Percentiles rank a stretch among this genome's conserved stretches.
Evolutionary conservation across 2,329 filamentous ascomycete genomes (phyloP).

Genomic region (Periconia sp.): DNA sequence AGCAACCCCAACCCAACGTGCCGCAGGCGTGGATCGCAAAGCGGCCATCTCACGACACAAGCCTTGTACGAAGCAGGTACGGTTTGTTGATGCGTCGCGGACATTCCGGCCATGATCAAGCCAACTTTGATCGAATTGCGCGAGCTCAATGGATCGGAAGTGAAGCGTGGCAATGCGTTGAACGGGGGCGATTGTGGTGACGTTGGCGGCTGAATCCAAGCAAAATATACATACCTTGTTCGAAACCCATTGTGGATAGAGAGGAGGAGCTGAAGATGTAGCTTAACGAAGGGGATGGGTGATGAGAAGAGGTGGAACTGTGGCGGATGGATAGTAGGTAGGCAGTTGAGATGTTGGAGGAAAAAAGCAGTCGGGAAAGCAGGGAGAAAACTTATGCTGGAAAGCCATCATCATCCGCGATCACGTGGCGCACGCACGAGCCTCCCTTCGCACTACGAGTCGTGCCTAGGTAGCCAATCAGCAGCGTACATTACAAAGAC

Average conservation of each 20-base stretch:
- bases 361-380: slow-evolving; percentile 17
- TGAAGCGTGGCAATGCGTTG: slow-evolving; percentile 19
- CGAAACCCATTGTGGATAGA: slow-evolving; percentile 44
- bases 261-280: slow-evolving; percentile 16
- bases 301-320: slow-evolving; percentile 12
- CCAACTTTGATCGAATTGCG: slow-evolving; percentile 13
- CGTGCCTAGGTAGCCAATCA: neutral
- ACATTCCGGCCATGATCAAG: slow-evolving; percentile 6
- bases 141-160: slow-evolving; percentile 27
- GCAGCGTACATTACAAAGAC: slow-evolving; percentile 3
- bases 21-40: slow-evolving; percentile 30
- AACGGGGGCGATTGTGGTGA: slow-evolving; percentile 20
- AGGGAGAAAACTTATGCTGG: slow-evolving; percentile 19
- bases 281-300: slow-evolving; percentile 14
- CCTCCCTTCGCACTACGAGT: no score
- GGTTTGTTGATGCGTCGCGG: neutral
- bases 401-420: slow-evolving; percentile 13
- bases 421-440: slow-evolving; percentile 1
- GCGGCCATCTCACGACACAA: slow-evolving; percentile 17
- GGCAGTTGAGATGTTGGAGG: slow-evolving; percentile 20
- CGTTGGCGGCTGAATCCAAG: slow-evolving; percentile 22
- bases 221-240: slow-evolving; percentile 37
- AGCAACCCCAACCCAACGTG: slow-evolving; percentile 17
- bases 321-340: slow-evolving; percentile 6
- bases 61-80: slow-evolving; percentile 9